Evolutionary conservation across 768 basidiomycete genomes (phyloP).

Genomic region (Tulasnella sp.): DNA sequence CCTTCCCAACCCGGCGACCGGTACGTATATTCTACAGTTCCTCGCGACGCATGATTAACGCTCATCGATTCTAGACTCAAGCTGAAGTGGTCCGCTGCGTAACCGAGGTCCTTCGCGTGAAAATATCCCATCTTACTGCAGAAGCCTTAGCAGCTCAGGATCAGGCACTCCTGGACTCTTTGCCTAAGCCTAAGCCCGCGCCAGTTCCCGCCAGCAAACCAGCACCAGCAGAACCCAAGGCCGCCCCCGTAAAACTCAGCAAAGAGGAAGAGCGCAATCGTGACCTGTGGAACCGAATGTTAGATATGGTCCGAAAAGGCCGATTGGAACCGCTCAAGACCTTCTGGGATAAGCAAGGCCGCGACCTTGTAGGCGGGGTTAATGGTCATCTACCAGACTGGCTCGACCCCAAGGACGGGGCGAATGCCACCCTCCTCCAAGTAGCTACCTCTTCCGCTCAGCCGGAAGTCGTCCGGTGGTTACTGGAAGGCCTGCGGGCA

Average conservation of each 20-base stretch:
- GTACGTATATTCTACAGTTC: slow-evolving; percentile 47
- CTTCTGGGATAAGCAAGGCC: slow-evolving; percentile 76
- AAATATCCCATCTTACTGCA: slow-evolving; percentile 81
- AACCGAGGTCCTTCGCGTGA: slow-evolving; percentile 75
- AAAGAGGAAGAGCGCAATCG: slow-evolving; percentile 75
- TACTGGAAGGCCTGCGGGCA: slow-evolving; percentile 69
- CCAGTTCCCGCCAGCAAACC: slow-evolving; percentile 36
- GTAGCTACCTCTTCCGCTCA: slow-evolving; percentile 68
- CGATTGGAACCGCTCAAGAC: slow-evolving; percentile 71
- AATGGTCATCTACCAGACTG: slow-evolving; percentile 66
- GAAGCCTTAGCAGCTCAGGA: slow-evolving; percentile 80
- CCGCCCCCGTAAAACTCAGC: slow-evolving; percentile 55
- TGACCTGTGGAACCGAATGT: slow-evolving; percentile 74
- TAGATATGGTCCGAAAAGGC: slow-evolving; percentile 90
- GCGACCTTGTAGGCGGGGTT: slow-evolving; percentile 50
- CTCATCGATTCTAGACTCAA: slow-evolving; percentile 59
- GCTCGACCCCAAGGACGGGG: slow-evolving; percentile 41
- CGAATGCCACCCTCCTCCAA: slow-evolving; percentile 67
- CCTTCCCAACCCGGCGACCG: slow-evolving; percentile 93
- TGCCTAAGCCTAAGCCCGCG: slow-evolving; percentile 56
- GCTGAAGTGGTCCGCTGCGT: slow-evolving; percentile 85
- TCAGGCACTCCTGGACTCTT: slow-evolving; percentile 81
- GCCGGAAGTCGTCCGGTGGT: slow-evolving; percentile 67
- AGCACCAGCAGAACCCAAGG: slow-evolving; percentile 43
- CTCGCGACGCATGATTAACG: background rate